A percentile compares a stretch with the other conserved stretches of the same genome.
phyloP scores from a whole-genome alignment of 2,329 filamentous ascomycete species.

The Fusarium sp. region DNA sequence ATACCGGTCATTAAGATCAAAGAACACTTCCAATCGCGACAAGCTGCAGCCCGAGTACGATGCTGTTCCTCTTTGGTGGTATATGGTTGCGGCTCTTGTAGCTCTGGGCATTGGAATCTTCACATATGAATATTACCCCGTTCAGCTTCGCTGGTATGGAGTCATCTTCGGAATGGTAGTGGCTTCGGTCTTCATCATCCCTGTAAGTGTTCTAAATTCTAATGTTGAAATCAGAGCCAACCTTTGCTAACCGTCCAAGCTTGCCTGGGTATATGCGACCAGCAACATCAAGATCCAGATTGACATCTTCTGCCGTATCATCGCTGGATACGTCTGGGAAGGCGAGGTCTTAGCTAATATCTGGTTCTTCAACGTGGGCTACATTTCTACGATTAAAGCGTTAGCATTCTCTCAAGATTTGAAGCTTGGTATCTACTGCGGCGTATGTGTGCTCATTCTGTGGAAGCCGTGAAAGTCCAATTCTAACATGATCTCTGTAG shows the following conservation, averaged over 20 bases:
- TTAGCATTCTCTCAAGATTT: constrained; percentile 60
- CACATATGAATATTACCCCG: constrained; percentile 50
- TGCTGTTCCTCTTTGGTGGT: constrained; percentile 48
- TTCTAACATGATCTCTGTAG: constrained; percentile 39
- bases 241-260: constrained; percentile 19
- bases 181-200: constrained; percentile 50
- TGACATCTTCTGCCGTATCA: constrained; percentile 60
- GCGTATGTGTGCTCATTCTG: constrained; percentile 36
- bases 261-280: constrained; percentile 55
- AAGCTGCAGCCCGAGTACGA: constrained; percentile 36
- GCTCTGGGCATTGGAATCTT: constrained; percentile 49
- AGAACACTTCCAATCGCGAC: neutral
- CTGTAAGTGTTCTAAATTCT: constrained; percentile 25
- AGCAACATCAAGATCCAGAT: constrained; percentile 61
- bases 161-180: constrained; percentile 48
- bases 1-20: neutral
- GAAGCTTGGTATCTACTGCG: constrained; percentile 60
- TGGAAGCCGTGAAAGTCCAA: accelerated
- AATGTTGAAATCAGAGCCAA: accelerated
- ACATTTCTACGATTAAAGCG: constrained; percentile 59
- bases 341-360: constrained; percentile 58
- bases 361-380: constrained; percentile 56
- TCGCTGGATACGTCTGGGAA: constrained; percentile 61
- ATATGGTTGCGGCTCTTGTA: constrained; percentile 31
- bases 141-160: constrained; percentile 53